These are phyloP conservation scores for Gossypioides kirkii DNA, from an alignment of 345 rosid genomes.

Conservation along the genomic window DNA sequence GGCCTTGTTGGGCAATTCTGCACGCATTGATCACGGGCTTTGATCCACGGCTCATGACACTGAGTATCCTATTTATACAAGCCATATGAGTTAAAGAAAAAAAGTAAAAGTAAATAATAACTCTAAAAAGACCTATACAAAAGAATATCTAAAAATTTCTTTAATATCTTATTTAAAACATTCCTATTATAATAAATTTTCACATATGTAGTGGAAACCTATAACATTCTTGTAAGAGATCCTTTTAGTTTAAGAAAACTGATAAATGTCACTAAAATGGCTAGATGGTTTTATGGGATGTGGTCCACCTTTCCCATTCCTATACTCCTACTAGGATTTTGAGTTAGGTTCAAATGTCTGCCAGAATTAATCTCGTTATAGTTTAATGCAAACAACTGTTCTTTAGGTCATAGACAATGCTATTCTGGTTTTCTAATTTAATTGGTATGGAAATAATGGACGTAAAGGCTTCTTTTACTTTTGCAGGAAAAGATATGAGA, in stretches of 20 bases:
- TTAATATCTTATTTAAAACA: too few species aligned
- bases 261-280: background rate
- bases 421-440: background rate
- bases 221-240: background rate
- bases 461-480: slow-evolving; percentile 12
- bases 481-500: slow-evolving; percentile 97
- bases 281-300: background rate
- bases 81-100: too few species aligned
- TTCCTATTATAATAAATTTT: background rate
- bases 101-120: too few species aligned
- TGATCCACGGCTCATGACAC: too few species aligned
- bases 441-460: background rate
- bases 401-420: background rate
- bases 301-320: background rate
- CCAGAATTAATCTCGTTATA: background rate
- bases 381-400: background rate
- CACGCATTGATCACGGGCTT: too few species aligned
- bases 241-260: background rate
- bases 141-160: too few species aligned
- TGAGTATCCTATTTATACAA: too few species aligned
- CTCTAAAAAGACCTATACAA: too few species aligned
- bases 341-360: background rate
- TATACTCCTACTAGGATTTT: background rate
- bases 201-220: background rate
- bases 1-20: too few species aligned